Percentiles rank a stretch among this genome's conserved stretches.
These are phyloP conservation scores for Mycena rosella DNA, from an alignment of 768 basidiomycete species.

Conservation along the genomic window DNA sequence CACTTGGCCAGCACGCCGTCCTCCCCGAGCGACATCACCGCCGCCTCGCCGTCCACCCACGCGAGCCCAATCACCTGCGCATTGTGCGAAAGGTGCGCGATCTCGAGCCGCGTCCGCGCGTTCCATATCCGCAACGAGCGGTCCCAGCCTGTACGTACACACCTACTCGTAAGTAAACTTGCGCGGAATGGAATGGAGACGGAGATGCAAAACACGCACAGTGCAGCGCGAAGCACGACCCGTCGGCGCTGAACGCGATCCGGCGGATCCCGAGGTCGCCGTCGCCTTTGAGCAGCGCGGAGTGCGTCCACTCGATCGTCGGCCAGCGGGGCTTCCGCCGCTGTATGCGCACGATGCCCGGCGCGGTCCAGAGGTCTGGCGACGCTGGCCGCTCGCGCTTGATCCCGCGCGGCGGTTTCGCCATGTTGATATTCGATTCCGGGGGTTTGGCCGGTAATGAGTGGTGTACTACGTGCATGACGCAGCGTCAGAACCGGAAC, in stretches of 20 bases:
- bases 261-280: conserved; percentile 60
- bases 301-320: conserved; percentile 52
- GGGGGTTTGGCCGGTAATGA: conserved; percentile 30
- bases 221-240: conserved; percentile 66
- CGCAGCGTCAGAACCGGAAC: background rate
- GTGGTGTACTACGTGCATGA: conserved; percentile 10
- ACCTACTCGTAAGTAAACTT: conserved; percentile 6
- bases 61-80: conserved; percentile 60
- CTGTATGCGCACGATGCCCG: conserved; percentile 19
- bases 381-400: conserved; percentile 41
- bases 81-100: conserved; percentile 68
- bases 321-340: conserved; percentile 59
- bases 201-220: conserved; percentile 55
- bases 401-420: conserved; percentile 32
- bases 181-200: too few species aligned
- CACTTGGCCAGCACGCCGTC: conserved; percentile 73
- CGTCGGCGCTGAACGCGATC: conserved; percentile 67
- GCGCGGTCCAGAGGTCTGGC: conserved; percentile 27
- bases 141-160: conserved; percentile 60
- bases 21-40: conserved; percentile 66
- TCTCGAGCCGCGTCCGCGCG: conserved; percentile 60
- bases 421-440: background rate
- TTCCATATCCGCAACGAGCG: conserved; percentile 75
- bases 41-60: conserved; percentile 73
- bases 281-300: conserved; percentile 58